Percentiles rank a stretch among this genome's conserved stretches.
These are phyloP conservation scores for Sonneratia alba DNA, from an alignment of 345 rosid species.

Conservation along the genomic window DNA sequence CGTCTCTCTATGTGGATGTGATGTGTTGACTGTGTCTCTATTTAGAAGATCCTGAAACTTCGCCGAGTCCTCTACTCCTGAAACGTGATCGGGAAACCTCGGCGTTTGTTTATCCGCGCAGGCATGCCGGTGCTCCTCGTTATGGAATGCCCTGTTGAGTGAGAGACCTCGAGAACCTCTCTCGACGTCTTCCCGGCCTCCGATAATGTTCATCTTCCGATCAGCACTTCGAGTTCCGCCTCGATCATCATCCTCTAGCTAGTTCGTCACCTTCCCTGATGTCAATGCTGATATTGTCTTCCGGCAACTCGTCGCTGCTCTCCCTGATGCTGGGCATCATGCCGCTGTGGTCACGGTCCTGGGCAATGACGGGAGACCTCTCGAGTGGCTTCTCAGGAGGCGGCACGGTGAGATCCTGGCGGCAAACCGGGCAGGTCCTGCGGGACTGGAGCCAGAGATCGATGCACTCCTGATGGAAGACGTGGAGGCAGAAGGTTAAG, in stretches of 20 bases:
- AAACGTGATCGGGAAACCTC: slow-evolving; percentile 47
- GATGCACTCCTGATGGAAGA: slow-evolving; percentile 73
- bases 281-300: slow-evolving; percentile 23
- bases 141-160: slow-evolving; percentile 73
- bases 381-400: slow-evolving; percentile 21
- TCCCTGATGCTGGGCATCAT: slow-evolving; percentile 9
- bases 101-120: slow-evolving; percentile 40
- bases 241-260: neutral
- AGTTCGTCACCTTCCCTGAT: slow-evolving; percentile 27
- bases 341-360: neutral
- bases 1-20: too few relatives aligned
- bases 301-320: slow-evolving; percentile 5
- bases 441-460: slow-evolving; percentile 79
- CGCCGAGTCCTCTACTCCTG: slow-evolving; percentile 1
- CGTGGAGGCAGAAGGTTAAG: slow-evolving; percentile 59
- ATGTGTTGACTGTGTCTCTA: neutral
- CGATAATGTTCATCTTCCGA: too few relatives aligned
- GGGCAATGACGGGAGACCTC: slow-evolving; percentile 19
- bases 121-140: slow-evolving; percentile 16
- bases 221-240: slow-evolving; percentile 11
- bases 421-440: slow-evolving; percentile 82
- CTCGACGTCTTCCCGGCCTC: neutral
- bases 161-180: slow-evolving; percentile 48
- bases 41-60: slow-evolving; percentile 1
- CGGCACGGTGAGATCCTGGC: slow-evolving; percentile 50